Conservation (phyloP, 176 grass and related monocot species). For the Tuctoria greenei region DNA sequence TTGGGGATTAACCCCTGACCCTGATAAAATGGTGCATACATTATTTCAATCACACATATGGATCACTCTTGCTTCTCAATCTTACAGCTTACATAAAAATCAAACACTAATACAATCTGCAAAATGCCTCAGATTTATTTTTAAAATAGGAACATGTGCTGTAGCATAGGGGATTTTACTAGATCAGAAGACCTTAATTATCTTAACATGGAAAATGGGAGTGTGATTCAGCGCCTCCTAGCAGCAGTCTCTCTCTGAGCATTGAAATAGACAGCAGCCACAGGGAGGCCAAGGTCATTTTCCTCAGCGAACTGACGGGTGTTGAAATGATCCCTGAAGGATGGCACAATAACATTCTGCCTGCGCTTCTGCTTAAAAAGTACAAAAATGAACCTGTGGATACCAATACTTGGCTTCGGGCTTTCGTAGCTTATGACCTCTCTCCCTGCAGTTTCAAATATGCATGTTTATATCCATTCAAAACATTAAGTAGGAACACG, state of each 20-base stretch:
- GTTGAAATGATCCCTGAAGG: slow-evolving; percentile 64
- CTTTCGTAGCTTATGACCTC: slow-evolving; percentile 76
- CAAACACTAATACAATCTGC: slow-evolving; percentile 32
- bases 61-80: slow-evolving; percentile 19
- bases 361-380: slow-evolving; percentile 81
- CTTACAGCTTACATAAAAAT: slow-evolving; percentile 24
- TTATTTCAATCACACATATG: neutral
- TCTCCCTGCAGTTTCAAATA: slow-evolving; percentile 47
- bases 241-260: slow-evolving; percentile 90
- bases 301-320: slow-evolving; percentile 80
- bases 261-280: slow-evolving; percentile 92
- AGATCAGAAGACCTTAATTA: slow-evolving; percentile 13
- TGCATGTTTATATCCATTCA: neutral
- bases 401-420: slow-evolving; percentile 82
- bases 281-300: slow-evolving; percentile 75
- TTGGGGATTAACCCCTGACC: neutral
- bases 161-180: slow-evolving; percentile 14
- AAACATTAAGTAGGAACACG: slow-evolving; percentile 18
- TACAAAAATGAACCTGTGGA: slow-evolving; percentile 93
- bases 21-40: slow-evolving; percentile 22
- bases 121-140: slow-evolving; percentile 48
- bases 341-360: slow-evolving; percentile 46
- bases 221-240: slow-evolving; percentile 54
- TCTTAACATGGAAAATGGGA: neutral
- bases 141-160: neutral